Conservation (phyloP, 225 moss, liverwort and hornwort species). For the Bryum argenteum region DNA sequence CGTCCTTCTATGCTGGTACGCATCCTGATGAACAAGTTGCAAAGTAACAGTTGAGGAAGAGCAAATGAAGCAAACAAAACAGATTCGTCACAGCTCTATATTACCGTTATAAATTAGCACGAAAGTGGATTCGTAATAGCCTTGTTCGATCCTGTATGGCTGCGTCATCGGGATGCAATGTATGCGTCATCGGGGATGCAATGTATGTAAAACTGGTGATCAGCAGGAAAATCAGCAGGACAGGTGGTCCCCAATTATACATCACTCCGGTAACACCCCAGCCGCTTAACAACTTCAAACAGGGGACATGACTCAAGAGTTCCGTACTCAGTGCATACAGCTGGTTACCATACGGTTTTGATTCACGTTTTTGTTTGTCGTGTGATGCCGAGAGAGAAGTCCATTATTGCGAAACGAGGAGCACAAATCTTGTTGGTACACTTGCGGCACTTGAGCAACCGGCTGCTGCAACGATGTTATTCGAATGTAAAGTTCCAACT, state of each 20-base stretch:
- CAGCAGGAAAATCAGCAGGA: slow-evolving; percentile 91
- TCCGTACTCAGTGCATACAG: neutral
- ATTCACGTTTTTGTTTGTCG: slow-evolving; percentile 24
- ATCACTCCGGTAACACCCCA: slow-evolving; percentile 64
- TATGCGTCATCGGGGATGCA: too few relatives aligned
- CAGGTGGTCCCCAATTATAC: slow-evolving; percentile 77
- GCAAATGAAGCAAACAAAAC: neutral
- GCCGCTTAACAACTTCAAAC: slow-evolving; percentile 12
- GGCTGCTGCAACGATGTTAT: slow-evolving; percentile 88
- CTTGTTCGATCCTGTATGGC: neutral
- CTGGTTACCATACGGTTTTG: neutral
- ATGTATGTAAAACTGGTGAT: slow-evolving; percentile 1
- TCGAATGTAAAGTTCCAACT: slow-evolving; percentile 63
- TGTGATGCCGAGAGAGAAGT: slow-evolving; percentile 88
- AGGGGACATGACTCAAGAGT: neutral
- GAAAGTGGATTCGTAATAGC: slow-evolving; percentile 5
- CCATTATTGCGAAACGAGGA: slow-evolving; percentile 68
- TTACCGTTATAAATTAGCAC: neutral
- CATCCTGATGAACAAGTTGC: slow-evolving; percentile 7
- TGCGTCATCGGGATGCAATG: neutral
- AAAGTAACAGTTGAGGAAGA: slow-evolving; percentile 7
- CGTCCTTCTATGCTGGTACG: slow-evolving; percentile 75
- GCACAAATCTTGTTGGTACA: slow-evolving; percentile 77
- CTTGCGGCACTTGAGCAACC: slow-evolving; percentile 82
- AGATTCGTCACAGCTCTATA: neutral